These are phyloP conservation scores for Penicillium vulpinum DNA, from an alignment of 2,329 filamentous ascomycete genomes.

Conservation along the genomic window DNA sequence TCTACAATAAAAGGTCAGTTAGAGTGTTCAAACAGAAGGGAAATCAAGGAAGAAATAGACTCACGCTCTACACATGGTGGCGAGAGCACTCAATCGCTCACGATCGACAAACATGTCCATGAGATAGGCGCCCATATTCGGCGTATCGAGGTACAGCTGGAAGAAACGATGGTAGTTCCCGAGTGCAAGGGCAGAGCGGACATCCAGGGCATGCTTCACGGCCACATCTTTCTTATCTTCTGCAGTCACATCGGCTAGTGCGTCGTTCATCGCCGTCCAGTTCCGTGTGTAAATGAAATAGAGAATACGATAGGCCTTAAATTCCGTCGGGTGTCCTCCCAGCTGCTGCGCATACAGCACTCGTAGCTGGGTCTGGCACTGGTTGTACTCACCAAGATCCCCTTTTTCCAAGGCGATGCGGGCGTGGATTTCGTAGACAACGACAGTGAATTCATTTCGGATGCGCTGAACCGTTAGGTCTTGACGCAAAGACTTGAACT, in stretches of 20 bases:
- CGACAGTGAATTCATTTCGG: slow-evolving; percentile 93
- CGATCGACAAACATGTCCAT: slow-evolving; percentile 99
- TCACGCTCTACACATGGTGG: slow-evolving; percentile 93
- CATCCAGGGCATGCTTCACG: slow-evolving; percentile 87
- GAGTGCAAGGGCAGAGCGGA: slow-evolving; percentile 86
- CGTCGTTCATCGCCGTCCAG: slow-evolving; percentile 95
- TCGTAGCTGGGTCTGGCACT: slow-evolving; percentile 97
- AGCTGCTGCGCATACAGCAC: slow-evolving; percentile 84
- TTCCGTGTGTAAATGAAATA: slow-evolving; percentile 99
- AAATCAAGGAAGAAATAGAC: slow-evolving; percentile 51
- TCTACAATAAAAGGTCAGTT: slow-evolving; percentile 50
- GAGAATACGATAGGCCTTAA: slow-evolving; percentile 98
- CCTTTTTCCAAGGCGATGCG: slow-evolving; percentile 96
- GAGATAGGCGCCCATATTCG: slow-evolving; percentile 95
- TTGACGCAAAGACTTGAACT: slow-evolving; percentile 98
- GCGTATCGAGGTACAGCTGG: slow-evolving; percentile 88
- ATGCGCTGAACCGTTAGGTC: slow-evolving; percentile 97
- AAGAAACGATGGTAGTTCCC: slow-evolving; percentile 99
- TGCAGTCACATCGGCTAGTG: slow-evolving; percentile 96
- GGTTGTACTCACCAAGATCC: slow-evolving; percentile 99
- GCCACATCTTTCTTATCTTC: slow-evolving; percentile 85
- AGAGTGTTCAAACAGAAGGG: neutral
- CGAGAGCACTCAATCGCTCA: slow-evolving; percentile 85
- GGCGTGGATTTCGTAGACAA: slow-evolving; percentile 95
- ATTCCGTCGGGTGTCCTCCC: slow-evolving; percentile 88